These are phyloP conservation scores for Cerrena zonata DNA, from an alignment of 1,284 basidiomycete species.

Conservation along the genomic window DNA sequence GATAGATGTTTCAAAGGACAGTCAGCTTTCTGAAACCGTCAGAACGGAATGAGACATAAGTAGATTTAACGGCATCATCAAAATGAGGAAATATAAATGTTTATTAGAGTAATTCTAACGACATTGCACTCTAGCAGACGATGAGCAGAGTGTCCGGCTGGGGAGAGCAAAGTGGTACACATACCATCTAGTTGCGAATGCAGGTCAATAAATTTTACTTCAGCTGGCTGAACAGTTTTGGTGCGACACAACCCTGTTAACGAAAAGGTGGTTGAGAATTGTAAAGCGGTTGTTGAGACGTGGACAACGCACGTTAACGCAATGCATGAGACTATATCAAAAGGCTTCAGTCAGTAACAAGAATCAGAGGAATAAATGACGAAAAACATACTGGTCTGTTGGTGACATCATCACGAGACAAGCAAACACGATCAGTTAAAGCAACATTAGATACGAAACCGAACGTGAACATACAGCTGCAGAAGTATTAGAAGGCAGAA, in stretches of 20 bases:
- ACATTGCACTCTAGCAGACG: neutral
- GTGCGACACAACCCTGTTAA: slow-evolving; percentile 66
- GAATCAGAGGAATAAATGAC: too few relatives aligned
- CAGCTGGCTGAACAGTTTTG: slow-evolving; percentile 73
- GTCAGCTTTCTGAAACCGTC: too few relatives aligned
- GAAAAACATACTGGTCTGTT: slow-evolving; percentile 59
- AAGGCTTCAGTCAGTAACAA: slow-evolving; percentile 6
- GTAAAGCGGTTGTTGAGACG: slow-evolving; percentile 25
- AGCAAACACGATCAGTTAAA: slow-evolving; percentile 18
- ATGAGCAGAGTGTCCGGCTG: too few relatives aligned
- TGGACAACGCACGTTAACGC: slow-evolving; percentile 83
- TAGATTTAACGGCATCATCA: too few relatives aligned
- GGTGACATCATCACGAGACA: slow-evolving; percentile 6
- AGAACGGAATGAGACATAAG: too few relatives aligned
- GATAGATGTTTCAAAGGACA: too few relatives aligned
- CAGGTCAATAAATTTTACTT: slow-evolving; percentile 29
- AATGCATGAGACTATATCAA: slow-evolving; percentile 76
- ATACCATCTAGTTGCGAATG: neutral
- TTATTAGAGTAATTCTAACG: neutral
- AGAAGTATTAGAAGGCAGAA: slow-evolving; percentile 9
- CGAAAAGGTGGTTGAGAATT: slow-evolving; percentile 7
- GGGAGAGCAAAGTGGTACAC: too few relatives aligned
- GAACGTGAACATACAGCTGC: slow-evolving; percentile 41
- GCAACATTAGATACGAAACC: slow-evolving; percentile 35
- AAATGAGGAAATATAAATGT: neutral